Conservation (phyloP, 2,329 filamentous ascomycete species). For the Hypoxylon sp. region DNA sequence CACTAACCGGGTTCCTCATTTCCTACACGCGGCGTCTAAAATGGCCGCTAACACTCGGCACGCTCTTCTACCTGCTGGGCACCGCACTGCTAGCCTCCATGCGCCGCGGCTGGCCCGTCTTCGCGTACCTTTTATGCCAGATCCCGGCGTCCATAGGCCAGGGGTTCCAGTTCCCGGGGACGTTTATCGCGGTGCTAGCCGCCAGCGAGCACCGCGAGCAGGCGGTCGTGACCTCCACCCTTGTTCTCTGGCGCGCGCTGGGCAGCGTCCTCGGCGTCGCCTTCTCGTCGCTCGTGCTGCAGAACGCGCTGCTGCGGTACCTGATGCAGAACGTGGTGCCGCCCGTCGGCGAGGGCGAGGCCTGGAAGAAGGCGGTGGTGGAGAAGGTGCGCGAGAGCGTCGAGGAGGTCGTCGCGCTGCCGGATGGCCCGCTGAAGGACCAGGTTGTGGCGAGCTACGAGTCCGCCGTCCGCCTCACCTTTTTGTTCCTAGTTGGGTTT, state of each 20-base stretch:
- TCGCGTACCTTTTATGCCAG: conserved; percentile 69
- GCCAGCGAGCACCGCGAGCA: conserved; percentile 72
- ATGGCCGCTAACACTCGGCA: conserved; percentile 69
- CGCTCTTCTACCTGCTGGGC: conserved; percentile 64
- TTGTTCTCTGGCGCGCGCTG: conserved; percentile 79
- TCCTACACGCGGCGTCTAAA: conserved; percentile 72
- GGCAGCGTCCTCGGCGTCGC: conserved; percentile 83
- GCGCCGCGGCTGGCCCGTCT: conserved; percentile 65
- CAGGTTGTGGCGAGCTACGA: conserved; percentile 71
- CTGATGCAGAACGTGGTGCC: conserved; percentile 69
- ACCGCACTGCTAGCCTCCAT: conserved; percentile 65
- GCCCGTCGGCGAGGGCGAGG: conserved; percentile 49
- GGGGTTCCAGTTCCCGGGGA: conserved; percentile 75
- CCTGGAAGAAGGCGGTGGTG: conserved; percentile 70
- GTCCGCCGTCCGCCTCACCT: conserved; percentile 64
- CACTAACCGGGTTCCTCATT: conserved; percentile 73
- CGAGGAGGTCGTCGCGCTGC: conserved; percentile 64
- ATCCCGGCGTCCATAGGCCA: conserved; percentile 70
- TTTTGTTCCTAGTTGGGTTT: conserved; percentile 61
- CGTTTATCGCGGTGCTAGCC: conserved; percentile 74
- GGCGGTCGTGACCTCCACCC: conserved; percentile 77
- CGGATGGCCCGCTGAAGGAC: conserved; percentile 58
- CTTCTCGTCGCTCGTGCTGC: conserved; percentile 77
- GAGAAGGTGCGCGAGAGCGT: conserved; percentile 67
- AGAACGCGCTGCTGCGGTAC: conserved; percentile 76